These are phyloP conservation scores for Mycena latifolia DNA, from an alignment of 768 basidiomycete species.

Conservation along the genomic window DNA sequence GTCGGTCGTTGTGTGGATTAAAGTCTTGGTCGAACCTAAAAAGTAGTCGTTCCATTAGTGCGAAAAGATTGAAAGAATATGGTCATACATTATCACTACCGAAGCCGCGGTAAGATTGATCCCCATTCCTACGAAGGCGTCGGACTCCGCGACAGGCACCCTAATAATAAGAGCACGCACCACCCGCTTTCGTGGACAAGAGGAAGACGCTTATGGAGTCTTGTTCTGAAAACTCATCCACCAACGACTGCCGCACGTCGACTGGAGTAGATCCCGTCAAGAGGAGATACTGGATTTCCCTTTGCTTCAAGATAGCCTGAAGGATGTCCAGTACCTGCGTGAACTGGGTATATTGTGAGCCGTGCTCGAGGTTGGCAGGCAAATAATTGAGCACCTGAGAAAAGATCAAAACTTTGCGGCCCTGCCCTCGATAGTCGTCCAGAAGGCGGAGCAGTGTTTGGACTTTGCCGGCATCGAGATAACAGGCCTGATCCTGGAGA, in stretches of 20 bases:
- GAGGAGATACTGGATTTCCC: slow-evolving; percentile 80
- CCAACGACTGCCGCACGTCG: slow-evolving; percentile 91
- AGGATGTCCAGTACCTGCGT: slow-evolving; percentile 97
- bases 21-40: slow-evolving; percentile 96
- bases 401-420: slow-evolving; percentile 91
- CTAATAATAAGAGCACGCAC: slow-evolving; percentile 39
- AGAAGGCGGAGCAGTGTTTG: slow-evolving; percentile 79
- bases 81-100: slow-evolving; percentile 89
- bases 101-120: slow-evolving; percentile 97
- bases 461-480: slow-evolving; percentile 91
- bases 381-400: slow-evolving; percentile 74
- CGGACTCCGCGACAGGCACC: slow-evolving; percentile 2
- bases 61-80: not conserved
- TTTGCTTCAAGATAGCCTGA: slow-evolving; percentile 81
- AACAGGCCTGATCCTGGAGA: slow-evolving; percentile 79
- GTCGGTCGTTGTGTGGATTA: slow-evolving; percentile 97
- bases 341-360: slow-evolving; percentile 68
- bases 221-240: slow-evolving; percentile 96
- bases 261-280: slow-evolving; percentile 96
- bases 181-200: slow-evolving; percentile 92
- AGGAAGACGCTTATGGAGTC: slow-evolving; percentile 90
- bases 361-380: not conserved
- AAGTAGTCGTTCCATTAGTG: slow-evolving; percentile 23
- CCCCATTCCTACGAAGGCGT: slow-evolving; percentile 73
- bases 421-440: slow-evolving; percentile 71